phyloP scores from a whole-genome alignment of 495 filamentous ascomycete genomes.

The Platismatia glauca region DNA sequence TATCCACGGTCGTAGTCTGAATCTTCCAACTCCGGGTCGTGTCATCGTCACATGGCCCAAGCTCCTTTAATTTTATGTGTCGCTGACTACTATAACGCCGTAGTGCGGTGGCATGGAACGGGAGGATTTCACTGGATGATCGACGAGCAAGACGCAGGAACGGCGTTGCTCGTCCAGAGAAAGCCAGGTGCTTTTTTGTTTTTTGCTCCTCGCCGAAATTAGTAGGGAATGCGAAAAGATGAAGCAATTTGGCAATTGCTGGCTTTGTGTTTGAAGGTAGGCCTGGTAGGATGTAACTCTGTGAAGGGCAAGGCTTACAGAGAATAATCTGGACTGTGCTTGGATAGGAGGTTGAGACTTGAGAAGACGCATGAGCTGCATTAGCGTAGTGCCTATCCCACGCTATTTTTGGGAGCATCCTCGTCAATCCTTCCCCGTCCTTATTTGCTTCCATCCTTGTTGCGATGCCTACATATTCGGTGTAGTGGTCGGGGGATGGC shows the following conservation, averaged over 20 bases:
- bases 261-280: not conserved
- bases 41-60: conserved; percentile 11
- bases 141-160: not conserved
- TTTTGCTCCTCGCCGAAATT: not conserved
- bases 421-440: not conserved
- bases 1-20: not conserved
- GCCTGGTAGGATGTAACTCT: not conserved
- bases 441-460: not conserved
- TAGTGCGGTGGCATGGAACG: conserved; percentile 17
- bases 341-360: conserved; percentile 2
- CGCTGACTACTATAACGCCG: not conserved
- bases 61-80: conserved; percentile 14
- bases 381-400: conserved; percentile 12
- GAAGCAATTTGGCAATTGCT: not conserved
- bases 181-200: not conserved
- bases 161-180: not conserved
- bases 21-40: not conserved
- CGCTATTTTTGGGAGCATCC: conserved; percentile 9
- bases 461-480: not conserved
- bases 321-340: not conserved
- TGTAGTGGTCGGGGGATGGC: not conserved
- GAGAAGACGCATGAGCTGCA: conserved; percentile 15
- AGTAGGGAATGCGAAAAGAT: too few relatives aligned
- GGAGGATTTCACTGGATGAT: conserved; percentile 12
- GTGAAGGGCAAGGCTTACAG: not conserved